Percentiles rank a stretch among this genome's conserved stretches.
Evolutionary conservation across 1,139 yeast species (phyloP).

Genomic region (Blastobotrys serpentis): DNA sequence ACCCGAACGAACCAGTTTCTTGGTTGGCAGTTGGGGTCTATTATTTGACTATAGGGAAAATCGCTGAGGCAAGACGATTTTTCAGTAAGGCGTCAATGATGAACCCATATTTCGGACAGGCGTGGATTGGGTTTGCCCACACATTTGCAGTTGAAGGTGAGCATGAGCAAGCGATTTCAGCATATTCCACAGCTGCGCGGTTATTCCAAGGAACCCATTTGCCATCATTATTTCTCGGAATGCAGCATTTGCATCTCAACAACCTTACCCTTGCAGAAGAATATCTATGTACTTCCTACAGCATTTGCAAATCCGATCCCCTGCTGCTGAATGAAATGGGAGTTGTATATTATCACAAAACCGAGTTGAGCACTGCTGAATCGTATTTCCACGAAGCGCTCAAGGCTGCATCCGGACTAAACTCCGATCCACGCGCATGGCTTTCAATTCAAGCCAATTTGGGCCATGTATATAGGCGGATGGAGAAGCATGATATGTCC

Average conservation of each 20-base stretch:
- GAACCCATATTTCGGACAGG: conserved; percentile 89
- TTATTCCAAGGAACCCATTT: conserved; percentile 92
- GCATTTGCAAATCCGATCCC: conserved; percentile 83
- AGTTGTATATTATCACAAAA: conserved; percentile 78
- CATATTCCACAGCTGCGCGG: conserved; percentile 93
- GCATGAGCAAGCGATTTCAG: conserved; percentile 97
- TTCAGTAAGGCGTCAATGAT: conserved; percentile 87
- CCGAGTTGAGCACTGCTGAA: conserved; percentile 68
- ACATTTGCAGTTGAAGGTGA: conserved; percentile 98
- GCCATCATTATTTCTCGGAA: conserved; percentile 87
- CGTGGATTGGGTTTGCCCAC: conserved; percentile 98
- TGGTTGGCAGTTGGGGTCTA: conserved; percentile 95
- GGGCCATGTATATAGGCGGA: conserved; percentile 84
- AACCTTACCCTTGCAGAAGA: conserved; percentile 83
- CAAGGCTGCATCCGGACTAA: conserved; percentile 63
- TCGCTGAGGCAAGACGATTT: conserved; percentile 79
- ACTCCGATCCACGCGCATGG: conserved; percentile 83
- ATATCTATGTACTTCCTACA: conserved; percentile 71
- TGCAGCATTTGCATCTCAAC: conserved; percentile 91
- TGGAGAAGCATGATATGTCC: conserved; percentile 61
- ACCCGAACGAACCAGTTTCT: conserved; percentile 79
- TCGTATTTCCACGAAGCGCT: conserved; percentile 69
- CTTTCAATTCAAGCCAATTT: conserved; percentile 82
- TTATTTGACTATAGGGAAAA: conserved; percentile 70
- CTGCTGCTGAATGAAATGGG: conserved; percentile 87